These are phyloP conservation scores for Tetrapyrgos nigripes DNA, from an alignment of 1,284 basidiomycete genomes.

Conservation along the genomic window DNA sequence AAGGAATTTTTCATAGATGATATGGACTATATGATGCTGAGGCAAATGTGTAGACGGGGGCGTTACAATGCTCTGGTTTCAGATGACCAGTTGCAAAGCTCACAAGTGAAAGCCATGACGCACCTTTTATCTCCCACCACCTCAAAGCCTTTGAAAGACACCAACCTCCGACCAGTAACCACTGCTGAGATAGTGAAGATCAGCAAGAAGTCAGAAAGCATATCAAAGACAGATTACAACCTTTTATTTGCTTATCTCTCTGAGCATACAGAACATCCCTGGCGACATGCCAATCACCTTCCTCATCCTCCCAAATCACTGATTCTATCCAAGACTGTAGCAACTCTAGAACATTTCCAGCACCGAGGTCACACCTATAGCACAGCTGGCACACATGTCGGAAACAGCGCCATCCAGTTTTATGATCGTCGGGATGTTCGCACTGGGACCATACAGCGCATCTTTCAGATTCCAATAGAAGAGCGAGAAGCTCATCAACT, in stretches of 20 bases:
- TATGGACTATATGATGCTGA: conserved; percentile 30
- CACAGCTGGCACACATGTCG: conserved; percentile 24
- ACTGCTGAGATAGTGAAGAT: not conserved
- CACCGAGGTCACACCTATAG: too few relatives aligned
- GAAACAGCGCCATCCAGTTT: conserved; percentile 31
- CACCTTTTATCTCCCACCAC: not conserved
- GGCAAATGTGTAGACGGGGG: conserved; percentile 19
- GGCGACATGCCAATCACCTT: too few relatives aligned
- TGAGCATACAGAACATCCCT: too few relatives aligned
- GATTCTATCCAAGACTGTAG: too few relatives aligned
- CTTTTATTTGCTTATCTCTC: conserved; percentile 22
- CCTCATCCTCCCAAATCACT: too few relatives aligned
- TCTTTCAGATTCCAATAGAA: conserved; percentile 26
- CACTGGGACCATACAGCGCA: conserved; percentile 26
- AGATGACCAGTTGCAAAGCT: not conserved
- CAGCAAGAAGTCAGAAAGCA: conserved; percentile 13
- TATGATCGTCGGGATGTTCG: conserved; percentile 1
- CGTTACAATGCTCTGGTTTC: not conserved
- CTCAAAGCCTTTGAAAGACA: not conserved
- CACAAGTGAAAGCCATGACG: not conserved
- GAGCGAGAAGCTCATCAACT: conserved; percentile 22
- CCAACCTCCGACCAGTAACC: too few relatives aligned
- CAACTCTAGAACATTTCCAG: too few relatives aligned
- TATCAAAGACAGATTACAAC: conserved; percentile 18
- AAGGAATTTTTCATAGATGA: conserved; percentile 18